Base-by-base conservation (phyloP, 1,284 basidiomycete species). In the Fomitopsis pinicola region DNA sequence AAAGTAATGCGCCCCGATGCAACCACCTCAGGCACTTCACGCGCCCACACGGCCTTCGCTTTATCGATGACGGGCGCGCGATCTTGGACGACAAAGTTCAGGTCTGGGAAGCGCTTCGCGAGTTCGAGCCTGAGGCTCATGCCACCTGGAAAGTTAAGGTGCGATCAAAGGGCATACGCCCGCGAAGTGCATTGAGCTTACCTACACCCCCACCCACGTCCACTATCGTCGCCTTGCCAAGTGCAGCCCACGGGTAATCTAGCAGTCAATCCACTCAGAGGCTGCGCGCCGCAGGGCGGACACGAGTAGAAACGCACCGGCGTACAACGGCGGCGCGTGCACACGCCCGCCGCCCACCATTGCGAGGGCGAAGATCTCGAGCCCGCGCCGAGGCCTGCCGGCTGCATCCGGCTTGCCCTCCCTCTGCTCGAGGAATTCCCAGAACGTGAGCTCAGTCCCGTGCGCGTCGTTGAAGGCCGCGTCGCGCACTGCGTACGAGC, bases 31-130 rank as follows among this genome's bases (percentile, higher is more conserved):
- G 60, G 59, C 35, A 48, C 36, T n/a, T 62, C 59, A 10, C 36
- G 35, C 40, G 52, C 10, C 64, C 64, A 65, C 1, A 63, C 36
- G 4, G 53, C 45, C n/a, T 55, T 36, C 14, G 63, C 66, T 15
- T 66, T 44, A 15, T 58, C 45, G 35, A 62, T 56, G 22, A 63
- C 58, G 7, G 46, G 48, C n/a, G 55, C 30, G 35, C 52, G 55
- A 48, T 71, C 69, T 42, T 71, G 64, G 14, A 70, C 58, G 5
- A 69, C 44, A 57, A 69, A 67, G 10, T 57, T 55, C 36, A 70
- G 57, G 8, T 62, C 38, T 1, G 64, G 64, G 52, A 64, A 60
- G 14, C 30, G 46, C 33, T 44, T 46, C 4, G 64, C 61, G n/a
- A 64, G 58, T 15, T 60, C 63, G 22, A 63, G 42, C 38, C 57